These are phyloP conservation scores for Pseudogymnoascus sp. DNA, from an alignment of 2,329 filamentous ascomycete species.

Conservation along the genomic window DNA sequence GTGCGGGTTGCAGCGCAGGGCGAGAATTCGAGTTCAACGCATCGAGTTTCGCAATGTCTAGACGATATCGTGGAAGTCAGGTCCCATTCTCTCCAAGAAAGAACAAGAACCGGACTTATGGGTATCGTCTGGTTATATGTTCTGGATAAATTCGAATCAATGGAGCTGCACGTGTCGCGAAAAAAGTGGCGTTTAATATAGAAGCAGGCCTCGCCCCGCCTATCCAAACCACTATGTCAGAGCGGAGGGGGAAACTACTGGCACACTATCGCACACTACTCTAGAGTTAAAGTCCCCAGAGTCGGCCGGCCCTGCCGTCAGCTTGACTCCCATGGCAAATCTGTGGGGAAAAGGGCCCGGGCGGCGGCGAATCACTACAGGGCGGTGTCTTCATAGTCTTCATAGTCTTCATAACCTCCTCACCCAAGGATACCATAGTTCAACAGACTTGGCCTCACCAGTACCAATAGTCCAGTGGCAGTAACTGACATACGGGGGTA, in stretches of 20 bases:
- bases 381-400: not conserved
- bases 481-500: not conserved
- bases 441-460: not conserved
- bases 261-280: not conserved
- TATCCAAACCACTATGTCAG: not conserved
- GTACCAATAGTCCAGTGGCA: not conserved
- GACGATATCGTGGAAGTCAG: conserved; percentile 1
- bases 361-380: not conserved
- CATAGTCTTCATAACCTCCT: not conserved
- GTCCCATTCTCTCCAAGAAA: conserved; percentile 2
- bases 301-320: not conserved
- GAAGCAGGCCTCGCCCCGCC: not conserved
- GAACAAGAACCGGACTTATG: not conserved
- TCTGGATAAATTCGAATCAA: not conserved
- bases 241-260: not conserved
- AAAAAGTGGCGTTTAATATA: conserved; percentile 8
- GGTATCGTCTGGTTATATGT: conserved; percentile 1
- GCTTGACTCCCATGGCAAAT: not conserved
- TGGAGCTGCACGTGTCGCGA: conserved; percentile 7
- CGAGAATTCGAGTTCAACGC: not conserved
- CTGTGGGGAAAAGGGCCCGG: not conserved
- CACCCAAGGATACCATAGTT: not conserved
- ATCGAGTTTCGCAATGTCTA: not conserved
- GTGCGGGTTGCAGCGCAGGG: not conserved
- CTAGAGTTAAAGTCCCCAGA: not conserved